A percentile compares a stretch with the other conserved stretches of the same genome.
Evolutionary conservation across 2,329 filamentous ascomycete species (phyloP).

Genomic region (Fonsecaea monophora): DNA sequence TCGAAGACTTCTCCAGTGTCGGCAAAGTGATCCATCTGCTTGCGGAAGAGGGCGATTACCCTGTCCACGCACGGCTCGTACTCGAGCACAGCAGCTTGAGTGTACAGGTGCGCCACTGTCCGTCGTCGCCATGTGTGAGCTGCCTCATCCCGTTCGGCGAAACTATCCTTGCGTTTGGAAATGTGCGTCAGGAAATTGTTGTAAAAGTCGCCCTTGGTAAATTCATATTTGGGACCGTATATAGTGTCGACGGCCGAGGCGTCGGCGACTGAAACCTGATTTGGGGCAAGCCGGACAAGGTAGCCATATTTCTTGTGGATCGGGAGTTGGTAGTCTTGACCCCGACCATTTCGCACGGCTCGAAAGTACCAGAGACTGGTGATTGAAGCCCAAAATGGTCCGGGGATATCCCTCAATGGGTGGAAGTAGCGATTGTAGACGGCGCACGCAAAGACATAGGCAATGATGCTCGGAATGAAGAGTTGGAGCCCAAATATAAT

Average conservation of each 20-base stretch:
- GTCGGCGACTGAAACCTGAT: slow-evolving; percentile 31
- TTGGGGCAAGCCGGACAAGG: slow-evolving; percentile 35
- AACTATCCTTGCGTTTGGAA: slow-evolving; percentile 26
- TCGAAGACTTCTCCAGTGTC: slow-evolving; percentile 21
- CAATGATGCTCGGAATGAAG: slow-evolving; percentile 11
- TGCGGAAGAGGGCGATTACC: slow-evolving; percentile 33
- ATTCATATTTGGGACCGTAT: slow-evolving; percentile 29
- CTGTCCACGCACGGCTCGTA: slow-evolving; percentile 38
- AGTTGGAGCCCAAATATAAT: slow-evolving; percentile 10
- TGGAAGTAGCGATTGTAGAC: slow-evolving; percentile 37
- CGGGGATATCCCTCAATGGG: slow-evolving; percentile 31
- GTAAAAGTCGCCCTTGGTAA: slow-evolving; percentile 33
- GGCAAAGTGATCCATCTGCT: slow-evolving; percentile 32
- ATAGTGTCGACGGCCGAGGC: slow-evolving; percentile 33
- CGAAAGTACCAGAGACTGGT: slow-evolving; percentile 34
- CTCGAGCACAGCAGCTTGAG: slow-evolving; percentile 35
- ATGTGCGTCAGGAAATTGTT: slow-evolving; percentile 29
- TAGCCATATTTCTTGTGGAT: slow-evolving; percentile 38
- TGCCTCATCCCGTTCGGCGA: slow-evolving; percentile 33
- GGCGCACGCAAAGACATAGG: slow-evolving; percentile 19
- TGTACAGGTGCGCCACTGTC: slow-evolving; percentile 34
- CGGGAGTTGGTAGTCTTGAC: slow-evolving; percentile 27
- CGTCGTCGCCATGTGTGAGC: slow-evolving; percentile 29
- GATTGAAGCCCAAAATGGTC: slow-evolving; percentile 36
- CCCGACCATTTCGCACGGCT: slow-evolving; percentile 27